These are phyloP conservation scores for Kwoniella mangroviensis DNA, from an alignment of 768 basidiomycete genomes.

Conservation along the genomic window DNA sequence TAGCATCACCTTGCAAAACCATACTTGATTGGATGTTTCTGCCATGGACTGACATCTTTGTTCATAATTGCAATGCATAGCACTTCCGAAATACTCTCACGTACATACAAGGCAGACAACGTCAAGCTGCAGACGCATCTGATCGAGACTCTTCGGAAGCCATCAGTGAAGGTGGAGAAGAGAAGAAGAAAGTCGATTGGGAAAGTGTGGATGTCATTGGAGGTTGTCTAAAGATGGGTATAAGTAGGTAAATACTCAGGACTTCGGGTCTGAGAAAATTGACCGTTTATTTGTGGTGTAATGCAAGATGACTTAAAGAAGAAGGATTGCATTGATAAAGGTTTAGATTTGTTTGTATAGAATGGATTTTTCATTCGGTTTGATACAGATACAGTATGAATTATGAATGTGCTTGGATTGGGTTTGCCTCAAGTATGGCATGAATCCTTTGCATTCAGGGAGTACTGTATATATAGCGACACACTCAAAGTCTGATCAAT, in stretches of 20 bases:
- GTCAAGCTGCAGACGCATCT: conserved; percentile 34
- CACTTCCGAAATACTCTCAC: conserved; percentile 90
- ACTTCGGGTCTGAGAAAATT: not conserved
- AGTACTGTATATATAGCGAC: too few species aligned
- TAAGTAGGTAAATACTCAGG: conserved; percentile 6
- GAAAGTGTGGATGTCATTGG: conserved; percentile 87
- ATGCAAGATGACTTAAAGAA: not conserved
- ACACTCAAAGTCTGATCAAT: too few species aligned
- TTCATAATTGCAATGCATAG: conserved; percentile 56
- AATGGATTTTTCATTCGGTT: not conserved
- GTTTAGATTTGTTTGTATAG: not conserved
- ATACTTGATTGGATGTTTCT: too few species aligned
- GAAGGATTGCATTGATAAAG: not conserved
- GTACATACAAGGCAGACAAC: conserved; percentile 80
- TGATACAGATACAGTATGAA: not conserved
- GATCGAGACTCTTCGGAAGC: conserved; percentile 24
- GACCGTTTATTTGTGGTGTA: not conserved
- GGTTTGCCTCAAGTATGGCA: too few species aligned
- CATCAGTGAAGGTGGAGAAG: conserved; percentile 25
- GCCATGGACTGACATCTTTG: conserved; percentile 1
- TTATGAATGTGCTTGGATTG: not conserved
- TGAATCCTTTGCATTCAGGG: too few species aligned
- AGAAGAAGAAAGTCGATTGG: conserved; percentile 66
- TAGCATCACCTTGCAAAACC: too few species aligned
- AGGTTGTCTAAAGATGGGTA: conserved; percentile 84